phyloP scores from a whole-genome alignment of 192 early-diverging fungal species.

The Diversispora epigaea region DNA sequence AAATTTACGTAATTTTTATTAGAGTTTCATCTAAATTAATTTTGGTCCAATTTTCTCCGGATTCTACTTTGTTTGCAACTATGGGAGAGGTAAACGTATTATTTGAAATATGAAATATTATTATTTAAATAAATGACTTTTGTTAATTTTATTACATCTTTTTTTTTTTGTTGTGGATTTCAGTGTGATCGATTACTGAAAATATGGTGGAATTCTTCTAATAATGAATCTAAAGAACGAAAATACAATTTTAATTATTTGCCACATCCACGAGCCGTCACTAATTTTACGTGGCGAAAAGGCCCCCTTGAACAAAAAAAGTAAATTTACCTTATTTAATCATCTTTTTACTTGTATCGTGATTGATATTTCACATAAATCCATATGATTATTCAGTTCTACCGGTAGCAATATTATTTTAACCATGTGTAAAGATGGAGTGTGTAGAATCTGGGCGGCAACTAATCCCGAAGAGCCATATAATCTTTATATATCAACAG shows the following conservation, averaged over 20 bases:
- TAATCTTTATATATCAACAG: constrained; percentile 64
- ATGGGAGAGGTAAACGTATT: constrained; percentile 50
- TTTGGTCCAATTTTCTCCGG: constrained; percentile 59
- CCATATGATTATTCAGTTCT: constrained; percentile 10
- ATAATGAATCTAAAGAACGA: constrained; percentile 11
- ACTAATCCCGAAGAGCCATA: constrained; percentile 48
- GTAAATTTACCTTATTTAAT: not conserved
- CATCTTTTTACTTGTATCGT: constrained; percentile 25
- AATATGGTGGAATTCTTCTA: constrained; percentile 53
- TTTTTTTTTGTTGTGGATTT: constrained; percentile 23
- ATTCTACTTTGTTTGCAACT: constrained; percentile 61
- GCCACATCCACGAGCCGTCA: constrained; percentile 62
- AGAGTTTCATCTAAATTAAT: constrained; percentile 45
- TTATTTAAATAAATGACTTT: constrained; percentile 2
- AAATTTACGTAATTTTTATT: not conserved
- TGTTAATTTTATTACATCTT: not conserved
- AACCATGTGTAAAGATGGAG: constrained; percentile 68
- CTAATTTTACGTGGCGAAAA: constrained; percentile 66
- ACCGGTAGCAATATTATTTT: constrained; percentile 45
- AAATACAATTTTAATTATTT: constrained; percentile 60
- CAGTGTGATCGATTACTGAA: constrained; percentile 64
- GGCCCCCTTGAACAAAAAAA: not conserved
- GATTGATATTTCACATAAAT: not conserved
- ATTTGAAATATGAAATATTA: not conserved
- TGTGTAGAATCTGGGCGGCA: constrained; percentile 71